Conservation (phyloP, 148 eudicot species). For the Rheum nobile region DNA sequence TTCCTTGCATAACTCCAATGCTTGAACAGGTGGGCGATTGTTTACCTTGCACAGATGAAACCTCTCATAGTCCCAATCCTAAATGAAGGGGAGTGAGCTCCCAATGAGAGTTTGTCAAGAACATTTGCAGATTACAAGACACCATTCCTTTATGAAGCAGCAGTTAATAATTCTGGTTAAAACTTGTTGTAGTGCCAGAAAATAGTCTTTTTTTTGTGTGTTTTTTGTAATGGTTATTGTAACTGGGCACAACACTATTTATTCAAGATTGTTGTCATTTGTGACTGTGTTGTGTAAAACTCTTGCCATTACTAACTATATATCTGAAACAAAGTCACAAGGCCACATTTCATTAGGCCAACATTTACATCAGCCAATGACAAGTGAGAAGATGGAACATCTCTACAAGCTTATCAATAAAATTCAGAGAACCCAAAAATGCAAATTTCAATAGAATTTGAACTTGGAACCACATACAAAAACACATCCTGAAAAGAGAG, state of each 20-base stretch:
- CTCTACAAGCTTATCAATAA: not conserved
- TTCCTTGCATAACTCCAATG: no score
- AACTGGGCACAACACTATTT: not conserved
- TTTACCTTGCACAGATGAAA: slow-evolving; percentile 89
- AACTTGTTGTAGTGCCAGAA: not conserved
- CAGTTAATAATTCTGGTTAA: no score
- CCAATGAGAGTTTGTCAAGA: not conserved
- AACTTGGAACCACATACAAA: not conserved
- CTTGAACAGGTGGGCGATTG: slow-evolving; percentile 90
- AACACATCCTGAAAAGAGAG: slow-evolving; percentile 3
- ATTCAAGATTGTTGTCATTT: not conserved
- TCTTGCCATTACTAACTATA: not conserved
- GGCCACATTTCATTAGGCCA: not conserved
- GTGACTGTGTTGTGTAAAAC: not conserved
- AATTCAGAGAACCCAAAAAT: not conserved
- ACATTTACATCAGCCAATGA: not conserved
- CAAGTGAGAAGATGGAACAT: not conserved
- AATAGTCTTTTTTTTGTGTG: no score
- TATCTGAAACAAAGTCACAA: no score
- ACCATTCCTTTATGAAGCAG: not conserved
- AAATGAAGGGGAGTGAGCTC: slow-evolving; percentile 51
- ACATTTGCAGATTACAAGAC: not conserved
- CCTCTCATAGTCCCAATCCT: slow-evolving; percentile 90
- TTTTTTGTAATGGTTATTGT: not conserved
- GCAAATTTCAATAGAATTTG: not conserved